These are phyloP conservation scores for Lactifluus subvellereus DNA, from an alignment of 768 basidiomycete genomes.

Conservation along the genomic window DNA sequence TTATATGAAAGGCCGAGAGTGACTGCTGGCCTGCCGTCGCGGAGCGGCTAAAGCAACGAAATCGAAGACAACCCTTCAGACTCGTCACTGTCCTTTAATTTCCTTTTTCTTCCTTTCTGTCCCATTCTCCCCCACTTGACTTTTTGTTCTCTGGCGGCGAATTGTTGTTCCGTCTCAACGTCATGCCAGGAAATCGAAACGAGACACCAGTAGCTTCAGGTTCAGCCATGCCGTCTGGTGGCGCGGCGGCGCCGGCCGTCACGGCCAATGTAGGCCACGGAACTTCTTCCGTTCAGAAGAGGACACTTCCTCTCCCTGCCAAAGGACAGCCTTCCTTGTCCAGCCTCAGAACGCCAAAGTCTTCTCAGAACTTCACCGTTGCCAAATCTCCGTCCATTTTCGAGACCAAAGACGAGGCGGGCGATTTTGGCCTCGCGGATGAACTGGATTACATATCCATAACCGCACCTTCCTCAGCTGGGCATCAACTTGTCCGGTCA, in stretches of 20 bases:
- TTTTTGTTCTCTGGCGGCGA: not conserved
- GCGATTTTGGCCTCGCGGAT: conserved; percentile 50
- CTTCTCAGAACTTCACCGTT: not conserved
- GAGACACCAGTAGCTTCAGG: not conserved
- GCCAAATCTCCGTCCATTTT: not conserved
- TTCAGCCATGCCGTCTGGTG: not conserved
- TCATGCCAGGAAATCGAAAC: not conserved
- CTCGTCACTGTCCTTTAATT: not conserved
- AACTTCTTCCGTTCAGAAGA: not conserved
- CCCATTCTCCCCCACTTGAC: not conserved
- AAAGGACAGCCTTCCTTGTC: not conserved
- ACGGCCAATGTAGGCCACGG: not conserved
- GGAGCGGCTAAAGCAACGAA: conserved; percentile 10
- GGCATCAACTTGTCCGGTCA: conserved; percentile 37
- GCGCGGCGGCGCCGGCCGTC: not conserved
- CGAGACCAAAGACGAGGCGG: conserved; percentile 21
- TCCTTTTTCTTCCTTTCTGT: not conserved
- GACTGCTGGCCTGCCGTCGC: not conserved
- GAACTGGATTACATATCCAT: conserved; percentile 72
- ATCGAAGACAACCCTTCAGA: not conserved
- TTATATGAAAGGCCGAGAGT: not conserved
- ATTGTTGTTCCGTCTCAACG: not conserved
- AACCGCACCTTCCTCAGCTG: conserved; percentile 28
- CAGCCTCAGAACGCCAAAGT: not conserved
- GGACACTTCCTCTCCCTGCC: conserved; percentile 1